Conservation (phyloP, 2,329 filamentous ascomycete species). For the Onygenales sp. region DNA sequence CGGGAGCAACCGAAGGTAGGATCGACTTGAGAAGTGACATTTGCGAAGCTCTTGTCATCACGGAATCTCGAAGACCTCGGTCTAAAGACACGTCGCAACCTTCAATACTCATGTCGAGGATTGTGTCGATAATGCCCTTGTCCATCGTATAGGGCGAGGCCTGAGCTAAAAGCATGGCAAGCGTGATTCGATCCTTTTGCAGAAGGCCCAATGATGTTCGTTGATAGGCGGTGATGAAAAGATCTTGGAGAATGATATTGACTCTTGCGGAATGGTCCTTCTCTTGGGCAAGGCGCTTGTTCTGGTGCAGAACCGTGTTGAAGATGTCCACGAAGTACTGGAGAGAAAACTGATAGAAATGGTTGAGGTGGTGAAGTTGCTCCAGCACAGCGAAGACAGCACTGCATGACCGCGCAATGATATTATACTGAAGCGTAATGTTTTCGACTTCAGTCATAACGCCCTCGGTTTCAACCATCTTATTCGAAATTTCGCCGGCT, state of each 20-base stretch:
- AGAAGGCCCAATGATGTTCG: conserved; percentile 87
- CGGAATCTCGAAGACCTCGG: conserved; percentile 53
- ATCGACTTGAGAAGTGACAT: conserved; percentile 65
- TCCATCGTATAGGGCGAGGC: conserved; percentile 96
- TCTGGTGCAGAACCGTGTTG: conserved; percentile 76
- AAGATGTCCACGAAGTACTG: conserved; percentile 99
- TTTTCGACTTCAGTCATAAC: conserved; percentile 97
- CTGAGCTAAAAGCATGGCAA: conserved; percentile 90
- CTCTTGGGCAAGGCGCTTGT: conserved; percentile 60
- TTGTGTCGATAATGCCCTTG: conserved; percentile 72
- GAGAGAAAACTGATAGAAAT: conserved; percentile 98
- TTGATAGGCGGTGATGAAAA: conserved; percentile 87
- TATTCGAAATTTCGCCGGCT: conserved; percentile 87
- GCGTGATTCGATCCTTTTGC: conserved; percentile 87
- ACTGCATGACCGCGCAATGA: conserved; percentile 90
- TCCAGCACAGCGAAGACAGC: conserved; percentile 95
- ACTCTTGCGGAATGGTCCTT: conserved; percentile 70
- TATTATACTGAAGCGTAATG: conserved; percentile 87
- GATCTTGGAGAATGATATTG: conserved; percentile 79
- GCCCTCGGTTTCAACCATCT: conserved; percentile 93
- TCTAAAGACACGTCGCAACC: conserved; percentile 71
- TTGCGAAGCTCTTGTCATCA: conserved; percentile 58
- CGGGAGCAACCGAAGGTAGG: conserved; percentile 51
- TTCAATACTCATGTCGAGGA: conserved; percentile 68
- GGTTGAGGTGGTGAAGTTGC: conserved; percentile 94